Base-by-base conservation (phyloP, 2,329 filamentous ascomycete genomes). In the Hypoxylon sp. region DNA sequence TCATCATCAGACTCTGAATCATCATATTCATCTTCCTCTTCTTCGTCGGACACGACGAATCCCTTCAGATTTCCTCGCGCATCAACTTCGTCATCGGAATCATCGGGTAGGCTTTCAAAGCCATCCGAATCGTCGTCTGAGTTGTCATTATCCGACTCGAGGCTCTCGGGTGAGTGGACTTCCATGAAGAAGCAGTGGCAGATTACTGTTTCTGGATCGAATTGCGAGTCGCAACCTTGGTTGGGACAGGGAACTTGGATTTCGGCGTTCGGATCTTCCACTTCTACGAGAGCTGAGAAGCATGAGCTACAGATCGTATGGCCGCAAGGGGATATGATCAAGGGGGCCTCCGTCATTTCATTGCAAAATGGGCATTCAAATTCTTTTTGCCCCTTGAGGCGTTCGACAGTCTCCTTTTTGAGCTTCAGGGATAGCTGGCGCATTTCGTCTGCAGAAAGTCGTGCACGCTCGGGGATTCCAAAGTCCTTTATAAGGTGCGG, bases 401-500 rank as follows among this genome's bases (percentile, higher is more conserved):
- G 64, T n/a, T 69, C 45, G 4, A 76, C 67, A 12, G 68, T 58
- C 0, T 20, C 40, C 1, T 24, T 33, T 4, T 64, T 30, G 4
- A 77, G 58, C 26, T 68, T 70, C 2, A n/a, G 26, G 1, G 74
- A 74, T 3, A 76, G 55, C 8, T 65, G 62, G 12, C 60, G 56
- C 76, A 78, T 78, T 6, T 75, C 71, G 2, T 74, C 65, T 1
- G 67, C 45, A 8, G 67, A 68, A 11, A 76, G 64, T 24, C 72
- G 49, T 7, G 70, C 54, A 1, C 73, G 74, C 1, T 76, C 71
- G 4, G 76, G 76, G 12, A 78, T 73, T 4, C 68, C 68, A 24
- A 73, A 67, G 12, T 75, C 85, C 9, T 84, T 80, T 26, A 87
- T 87, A 53, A 92, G 87, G 73, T 93, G 89, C 1, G 91, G 92